phyloP scores from a whole-genome alignment of 2,329 filamentous ascomycete genomes.

The Pseudomassariella vexata region DNA sequence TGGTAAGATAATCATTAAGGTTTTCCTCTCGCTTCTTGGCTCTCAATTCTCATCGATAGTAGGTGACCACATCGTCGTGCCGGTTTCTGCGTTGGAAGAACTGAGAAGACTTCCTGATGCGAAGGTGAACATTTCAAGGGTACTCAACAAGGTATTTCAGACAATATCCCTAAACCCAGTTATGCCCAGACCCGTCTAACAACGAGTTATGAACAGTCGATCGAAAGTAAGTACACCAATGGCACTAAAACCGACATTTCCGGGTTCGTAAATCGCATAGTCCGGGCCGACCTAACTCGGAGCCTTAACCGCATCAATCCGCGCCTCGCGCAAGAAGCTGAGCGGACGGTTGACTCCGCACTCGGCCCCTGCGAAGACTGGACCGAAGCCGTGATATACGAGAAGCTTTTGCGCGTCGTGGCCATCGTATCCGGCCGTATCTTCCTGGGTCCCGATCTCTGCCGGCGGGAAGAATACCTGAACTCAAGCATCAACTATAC shows the following conservation, averaged over 20 bases:
- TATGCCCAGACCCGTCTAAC: neutral
- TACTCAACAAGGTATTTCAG: neutral
- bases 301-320: conserved; percentile 27
- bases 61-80: conserved; percentile 24
- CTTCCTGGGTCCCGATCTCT: conserved; percentile 41
- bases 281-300: conserved; percentile 16
- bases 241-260: conserved; percentile 4
- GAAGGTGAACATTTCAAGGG: conserved; percentile 16
- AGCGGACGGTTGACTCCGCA: conserved; percentile 23
- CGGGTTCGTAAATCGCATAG: conserved; percentile 14
- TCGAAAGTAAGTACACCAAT: conserved; percentile 12
- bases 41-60: too few species aligned
- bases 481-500: conserved; percentile 43
- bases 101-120: conserved; percentile 20
- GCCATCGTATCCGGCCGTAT: conserved; percentile 39
- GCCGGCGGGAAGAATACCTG: conserved; percentile 36
- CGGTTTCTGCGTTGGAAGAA: conserved; percentile 20
- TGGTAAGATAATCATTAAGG: conserved; percentile 15
- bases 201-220: conserved; percentile 8
- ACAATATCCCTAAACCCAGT: neutral
- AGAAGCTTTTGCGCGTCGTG: conserved; percentile 36
- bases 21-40: too few species aligned
- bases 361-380: conserved; percentile 32
- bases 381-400: conserved; percentile 33
- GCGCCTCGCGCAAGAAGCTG: conserved; percentile 31